Conservation (phyloP, 1,284 basidiomycete genomes). For the Heterobasidion occidentale region DNA sequence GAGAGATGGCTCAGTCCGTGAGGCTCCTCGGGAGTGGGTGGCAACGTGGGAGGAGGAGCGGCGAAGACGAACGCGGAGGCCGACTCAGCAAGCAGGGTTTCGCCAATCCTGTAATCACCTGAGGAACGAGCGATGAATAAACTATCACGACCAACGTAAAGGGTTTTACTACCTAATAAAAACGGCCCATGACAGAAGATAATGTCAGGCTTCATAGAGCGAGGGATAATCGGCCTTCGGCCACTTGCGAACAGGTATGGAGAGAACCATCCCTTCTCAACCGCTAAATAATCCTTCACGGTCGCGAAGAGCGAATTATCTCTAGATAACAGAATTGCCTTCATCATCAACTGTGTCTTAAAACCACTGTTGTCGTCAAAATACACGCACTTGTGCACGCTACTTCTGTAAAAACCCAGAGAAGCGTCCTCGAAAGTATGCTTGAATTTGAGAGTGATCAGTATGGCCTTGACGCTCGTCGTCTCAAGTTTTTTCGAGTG, state of each 20-base stretch:
- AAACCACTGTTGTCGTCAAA: not conserved
- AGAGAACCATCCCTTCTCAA: conserved; percentile 62
- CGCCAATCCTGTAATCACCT: conserved; percentile 56
- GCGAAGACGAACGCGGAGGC: conserved; percentile 43
- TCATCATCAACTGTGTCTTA: not conserved
- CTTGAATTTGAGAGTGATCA: conserved; percentile 56
- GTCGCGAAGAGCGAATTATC: conserved; percentile 47
- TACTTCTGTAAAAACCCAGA: conserved; percentile 54
- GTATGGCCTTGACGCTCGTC: conserved; percentile 46
- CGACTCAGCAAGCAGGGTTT: conserved; percentile 48
- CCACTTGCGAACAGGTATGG: conserved; percentile 59
- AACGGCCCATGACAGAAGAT: conserved; percentile 64
- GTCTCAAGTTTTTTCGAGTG: conserved; percentile 47
- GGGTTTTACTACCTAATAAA: conserved; percentile 31
- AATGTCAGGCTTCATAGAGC: conserved; percentile 56
- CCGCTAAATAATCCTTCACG: conserved; percentile 57
- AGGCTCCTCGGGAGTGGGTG: not conserved
- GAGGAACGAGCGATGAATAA: not conserved
- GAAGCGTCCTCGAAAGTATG: conserved; percentile 51
- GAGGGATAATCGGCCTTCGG: conserved; percentile 48
- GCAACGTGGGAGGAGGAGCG: conserved; percentile 14
- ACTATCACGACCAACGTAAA: not conserved
- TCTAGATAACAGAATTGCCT: conserved; percentile 19
- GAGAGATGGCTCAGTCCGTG: conserved; percentile 10
- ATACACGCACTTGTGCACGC: conserved; percentile 40